A percentile compares a stretch with the other conserved stretches of the same genome.
Evolutionary conservation across 768 basidiomycete genomes (phyloP).

Genomic region (Mrakia hoshinonis): DNA sequence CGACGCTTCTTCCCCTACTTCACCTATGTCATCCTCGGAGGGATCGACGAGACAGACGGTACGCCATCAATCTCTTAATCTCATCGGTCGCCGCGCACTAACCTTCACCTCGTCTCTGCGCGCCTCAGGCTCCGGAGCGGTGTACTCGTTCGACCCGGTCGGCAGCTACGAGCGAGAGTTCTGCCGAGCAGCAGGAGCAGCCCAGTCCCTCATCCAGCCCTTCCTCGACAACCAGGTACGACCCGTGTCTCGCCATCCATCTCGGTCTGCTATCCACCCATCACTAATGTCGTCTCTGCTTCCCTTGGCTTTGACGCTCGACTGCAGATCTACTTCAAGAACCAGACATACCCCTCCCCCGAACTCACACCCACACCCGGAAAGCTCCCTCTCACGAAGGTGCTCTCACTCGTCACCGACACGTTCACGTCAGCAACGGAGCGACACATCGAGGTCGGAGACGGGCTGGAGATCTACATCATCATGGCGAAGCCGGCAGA

Average conservation of each 20-base stretch:
- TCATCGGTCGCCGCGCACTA: background rate
- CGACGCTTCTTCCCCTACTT: constrained; percentile 90
- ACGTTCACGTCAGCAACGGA: constrained; percentile 96
- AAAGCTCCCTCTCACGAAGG: constrained; percentile 70
- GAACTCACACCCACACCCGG: constrained; percentile 46
- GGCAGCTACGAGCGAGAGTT: constrained; percentile 96
- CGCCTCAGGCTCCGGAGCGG: constrained; percentile 76
- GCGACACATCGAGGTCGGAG: constrained; percentile 97
- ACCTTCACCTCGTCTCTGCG: constrained; percentile 24
- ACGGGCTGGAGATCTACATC: constrained; percentile 86
- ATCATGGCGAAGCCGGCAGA: constrained; percentile 54
- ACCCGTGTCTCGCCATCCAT: constrained; percentile 15
- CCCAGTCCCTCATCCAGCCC: constrained; percentile 87
- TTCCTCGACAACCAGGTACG: constrained; percentile 97
- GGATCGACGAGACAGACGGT: constrained; percentile 88
- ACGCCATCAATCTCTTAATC: constrained; percentile 34
- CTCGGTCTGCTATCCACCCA: background rate
- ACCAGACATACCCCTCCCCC: constrained; percentile 54
- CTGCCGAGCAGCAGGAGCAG: constrained; percentile 91
- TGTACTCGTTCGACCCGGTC: constrained; percentile 99
- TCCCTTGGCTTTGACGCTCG: constrained; percentile 35
- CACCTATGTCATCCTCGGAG: constrained; percentile 90
- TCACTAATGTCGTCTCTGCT: background rate
- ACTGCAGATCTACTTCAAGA: constrained; percentile 92
- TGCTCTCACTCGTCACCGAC: constrained; percentile 82